Evolutionary conservation across 257 asterid genomes (phyloP).

Genomic region (Catharanthus roseus): DNA sequence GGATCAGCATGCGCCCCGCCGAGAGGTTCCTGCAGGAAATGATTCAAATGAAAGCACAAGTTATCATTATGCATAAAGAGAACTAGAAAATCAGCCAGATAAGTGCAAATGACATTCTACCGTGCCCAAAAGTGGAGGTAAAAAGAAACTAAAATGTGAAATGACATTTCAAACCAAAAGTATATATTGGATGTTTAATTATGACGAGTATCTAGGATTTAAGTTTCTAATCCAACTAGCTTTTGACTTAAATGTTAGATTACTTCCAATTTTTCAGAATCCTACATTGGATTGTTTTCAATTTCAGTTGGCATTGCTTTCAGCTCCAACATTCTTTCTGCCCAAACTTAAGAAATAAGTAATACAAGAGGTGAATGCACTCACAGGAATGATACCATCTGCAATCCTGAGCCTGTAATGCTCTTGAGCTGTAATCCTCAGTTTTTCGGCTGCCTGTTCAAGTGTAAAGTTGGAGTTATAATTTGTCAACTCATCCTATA

Average conservation of each 20-base stretch:
- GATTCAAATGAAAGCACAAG: not conserved
- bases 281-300: not conserved
- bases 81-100: not conserved
- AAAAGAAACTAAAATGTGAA: not conserved
- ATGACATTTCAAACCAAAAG: not conserved
- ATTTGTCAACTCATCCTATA: not conserved
- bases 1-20: slow-evolving; percentile 68
- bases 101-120: not conserved
- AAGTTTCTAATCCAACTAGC: not conserved
- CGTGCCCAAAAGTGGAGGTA: not conserved
- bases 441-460: slow-evolving; percentile 50
- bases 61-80: not conserved
- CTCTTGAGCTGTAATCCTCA: slow-evolving; percentile 51
- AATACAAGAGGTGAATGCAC: slow-evolving; percentile 8
- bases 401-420: slow-evolving; percentile 41
- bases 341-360: not conserved
- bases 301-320: not conserved
- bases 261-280: not conserved
- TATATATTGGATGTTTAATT: not conserved
- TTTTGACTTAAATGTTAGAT: not conserved
- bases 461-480: not conserved
- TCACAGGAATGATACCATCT: slow-evolving; percentile 52
- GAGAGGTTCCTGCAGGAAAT: slow-evolving; percentile 44
- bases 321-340: not conserved
- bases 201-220: not conserved